phyloP scores from a whole-genome alignment of 2,329 filamentous ascomycete species.

The Myotisia sp. region DNA sequence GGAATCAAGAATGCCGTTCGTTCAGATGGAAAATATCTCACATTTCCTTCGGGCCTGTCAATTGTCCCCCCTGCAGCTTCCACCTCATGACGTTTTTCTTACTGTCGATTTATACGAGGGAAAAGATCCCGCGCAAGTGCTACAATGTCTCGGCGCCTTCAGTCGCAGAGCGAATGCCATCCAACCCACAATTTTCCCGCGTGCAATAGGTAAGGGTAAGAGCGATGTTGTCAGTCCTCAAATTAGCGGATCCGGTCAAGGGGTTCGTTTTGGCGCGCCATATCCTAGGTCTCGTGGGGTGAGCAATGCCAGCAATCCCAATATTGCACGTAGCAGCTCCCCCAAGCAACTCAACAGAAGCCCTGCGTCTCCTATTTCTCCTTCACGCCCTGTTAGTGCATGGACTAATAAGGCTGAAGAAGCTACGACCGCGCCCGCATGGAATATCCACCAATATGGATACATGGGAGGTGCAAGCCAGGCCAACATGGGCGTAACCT shows the following conservation, averaged over 20 bases:
- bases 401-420: constrained; percentile 85
- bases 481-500: constrained; percentile 83
- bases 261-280: constrained; percentile 31
- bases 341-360: constrained; percentile 42
- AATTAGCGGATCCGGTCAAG: constrained; percentile 46
- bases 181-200: constrained; percentile 60
- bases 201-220: constrained; percentile 58
- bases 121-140: constrained; percentile 89
- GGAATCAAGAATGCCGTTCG: constrained; percentile 86
- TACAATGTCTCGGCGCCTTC: constrained; percentile 85
- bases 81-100: constrained; percentile 87
- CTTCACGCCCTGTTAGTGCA: constrained; percentile 51
- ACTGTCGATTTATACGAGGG: constrained; percentile 92
- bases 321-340: constrained; percentile 44
- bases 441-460: constrained; percentile 97
- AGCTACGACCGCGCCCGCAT: constrained; percentile 67
- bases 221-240: constrained; percentile 50
- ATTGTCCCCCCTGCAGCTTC: constrained; percentile 67
- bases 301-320: constrained; percentile 41
- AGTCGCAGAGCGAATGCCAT: constrained; percentile 67
- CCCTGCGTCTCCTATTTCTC: constrained; percentile 30
- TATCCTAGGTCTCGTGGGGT: constrained; percentile 28
- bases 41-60: constrained; percentile 87
- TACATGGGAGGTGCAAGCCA: constrained; percentile 97
- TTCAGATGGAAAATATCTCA: constrained; percentile 99